Evolutionary conservation across 768 basidiomycete species (phyloP).

Genomic region (Scleroderma citrinum): DNA sequence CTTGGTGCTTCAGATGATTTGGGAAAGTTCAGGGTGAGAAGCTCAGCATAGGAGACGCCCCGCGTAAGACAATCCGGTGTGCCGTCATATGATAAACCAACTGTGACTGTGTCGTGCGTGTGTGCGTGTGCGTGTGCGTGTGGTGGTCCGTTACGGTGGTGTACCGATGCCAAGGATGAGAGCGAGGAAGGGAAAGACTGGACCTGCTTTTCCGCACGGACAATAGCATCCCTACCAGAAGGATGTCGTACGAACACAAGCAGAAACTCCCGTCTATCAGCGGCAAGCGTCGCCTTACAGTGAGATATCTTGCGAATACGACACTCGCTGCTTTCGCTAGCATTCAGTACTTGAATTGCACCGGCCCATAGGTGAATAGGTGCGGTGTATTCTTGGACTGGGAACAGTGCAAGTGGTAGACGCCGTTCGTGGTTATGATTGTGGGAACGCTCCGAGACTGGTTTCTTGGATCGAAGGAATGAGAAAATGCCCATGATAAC

Average conservation of each 20-base stretch:
- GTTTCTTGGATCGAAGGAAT: no score
- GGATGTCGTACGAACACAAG: constrained; percentile 6
- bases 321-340: background rate
- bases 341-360: constrained; percentile 1
- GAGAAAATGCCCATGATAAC: no score
- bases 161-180: no score
- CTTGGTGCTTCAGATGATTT: constrained; percentile 4
- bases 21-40: constrained; percentile 1
- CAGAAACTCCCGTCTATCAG: constrained; percentile 7
- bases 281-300: background rate
- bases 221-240: constrained; percentile 3
- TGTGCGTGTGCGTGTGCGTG: no score
- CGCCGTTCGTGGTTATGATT: no score
- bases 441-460: no score
- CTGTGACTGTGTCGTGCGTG: constrained; percentile 1
- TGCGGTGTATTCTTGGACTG: constrained; percentile 1
- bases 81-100: constrained; percentile 6
- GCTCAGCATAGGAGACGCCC: background rate
- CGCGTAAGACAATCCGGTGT: constrained; percentile 4
- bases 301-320: constrained; percentile 7
- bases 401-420: constrained; percentile 6
- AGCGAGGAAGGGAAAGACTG: no score
- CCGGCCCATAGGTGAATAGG: constrained; percentile 3
- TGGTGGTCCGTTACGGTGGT: no score
- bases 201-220: constrained; percentile 2